Evolutionary conservation across 306 rosid genomes (phyloP).

Genomic region (Acacia acuminata): DNA sequence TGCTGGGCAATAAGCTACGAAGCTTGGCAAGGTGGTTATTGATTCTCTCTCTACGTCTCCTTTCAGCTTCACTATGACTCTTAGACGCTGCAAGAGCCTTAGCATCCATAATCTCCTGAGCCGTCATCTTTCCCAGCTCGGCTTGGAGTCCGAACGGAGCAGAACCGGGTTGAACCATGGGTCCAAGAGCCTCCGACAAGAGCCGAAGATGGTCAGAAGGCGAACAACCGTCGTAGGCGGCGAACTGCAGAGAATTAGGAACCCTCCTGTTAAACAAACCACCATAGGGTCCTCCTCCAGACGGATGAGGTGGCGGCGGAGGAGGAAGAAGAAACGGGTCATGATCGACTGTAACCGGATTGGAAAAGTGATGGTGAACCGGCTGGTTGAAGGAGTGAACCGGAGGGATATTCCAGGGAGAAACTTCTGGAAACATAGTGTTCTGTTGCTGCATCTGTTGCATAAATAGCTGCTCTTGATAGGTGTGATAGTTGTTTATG

Average conservation of each 20-base stretch:
- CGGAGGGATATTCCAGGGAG: constrained; percentile 72
- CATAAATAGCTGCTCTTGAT: constrained; percentile 69
- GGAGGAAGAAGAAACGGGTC: constrained; percentile 64
- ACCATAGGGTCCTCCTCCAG: constrained; percentile 45
- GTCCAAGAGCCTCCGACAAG: constrained; percentile 73
- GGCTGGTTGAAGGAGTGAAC: constrained; percentile 54
- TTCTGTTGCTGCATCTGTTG: constrained; percentile 50
- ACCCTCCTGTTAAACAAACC: constrained; percentile 61
- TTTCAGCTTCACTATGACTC: constrained; percentile 95
- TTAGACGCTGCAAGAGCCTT: constrained; percentile 95
- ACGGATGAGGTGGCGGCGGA: constrained; percentile 32
- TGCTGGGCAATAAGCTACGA: constrained; percentile 86
- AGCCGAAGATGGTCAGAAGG: constrained; percentile 58
- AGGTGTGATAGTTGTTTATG: constrained; percentile 57
- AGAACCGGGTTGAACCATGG: constrained; percentile 57
- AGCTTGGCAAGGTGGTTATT: constrained; percentile 91
- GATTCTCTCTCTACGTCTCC: constrained; percentile 96
- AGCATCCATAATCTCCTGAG: constrained; percentile 97
- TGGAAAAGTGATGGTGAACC: constrained; percentile 21
- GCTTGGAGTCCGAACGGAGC: constrained; percentile 83
- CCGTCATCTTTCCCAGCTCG: constrained; percentile 81
- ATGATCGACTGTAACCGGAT: constrained; percentile 47
- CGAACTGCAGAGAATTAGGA: constrained; percentile 35
- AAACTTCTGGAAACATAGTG: constrained; percentile 52
- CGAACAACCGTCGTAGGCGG: background rate